phyloP scores from a whole-genome alignment of 208 protist genomes.

The Porcisia deanei region DNA sequence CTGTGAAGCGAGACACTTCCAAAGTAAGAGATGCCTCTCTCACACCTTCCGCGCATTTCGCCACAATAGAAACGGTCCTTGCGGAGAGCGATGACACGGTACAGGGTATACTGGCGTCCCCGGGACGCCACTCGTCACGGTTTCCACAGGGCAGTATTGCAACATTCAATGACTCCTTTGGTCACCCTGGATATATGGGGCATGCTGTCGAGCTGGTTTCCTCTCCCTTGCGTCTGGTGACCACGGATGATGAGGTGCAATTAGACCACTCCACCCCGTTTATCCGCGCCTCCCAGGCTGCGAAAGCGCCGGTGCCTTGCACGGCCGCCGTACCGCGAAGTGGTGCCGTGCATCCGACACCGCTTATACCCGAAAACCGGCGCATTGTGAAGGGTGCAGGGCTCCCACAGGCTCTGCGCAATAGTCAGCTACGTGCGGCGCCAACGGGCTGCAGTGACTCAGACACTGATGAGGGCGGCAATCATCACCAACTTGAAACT shows the following conservation, averaged over 20 bases:
- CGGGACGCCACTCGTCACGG: background rate
- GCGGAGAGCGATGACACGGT: background rate
- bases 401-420: conserved; percentile 31
- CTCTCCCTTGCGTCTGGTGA: background rate
- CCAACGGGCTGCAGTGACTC: conserved; percentile 63
- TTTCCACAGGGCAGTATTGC: background rate
- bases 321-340: background rate
- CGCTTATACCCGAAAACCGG: conserved; percentile 22
- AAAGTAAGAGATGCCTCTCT: no score
- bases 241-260: background rate
- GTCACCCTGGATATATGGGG: background rate
- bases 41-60: background rate
- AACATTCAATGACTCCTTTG: background rate
- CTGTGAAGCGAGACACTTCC: background rate
- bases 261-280: background rate
- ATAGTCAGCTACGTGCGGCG: conserved; percentile 39
- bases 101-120: background rate
- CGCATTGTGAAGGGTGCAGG: conserved; percentile 19
- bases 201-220: conserved; percentile 4
- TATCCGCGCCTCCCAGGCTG: background rate
- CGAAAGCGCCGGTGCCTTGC: background rate
- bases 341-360: conserved; percentile 4
- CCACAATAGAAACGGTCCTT: background rate
- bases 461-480: conserved; percentile 32
- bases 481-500: background rate